Percentiles rank a stretch among this genome's conserved stretches.
These are phyloP conservation scores for Linnemannia hyalina DNA, from an alignment of 192 early-diverging fungal species.

Conservation along the genomic window DNA sequence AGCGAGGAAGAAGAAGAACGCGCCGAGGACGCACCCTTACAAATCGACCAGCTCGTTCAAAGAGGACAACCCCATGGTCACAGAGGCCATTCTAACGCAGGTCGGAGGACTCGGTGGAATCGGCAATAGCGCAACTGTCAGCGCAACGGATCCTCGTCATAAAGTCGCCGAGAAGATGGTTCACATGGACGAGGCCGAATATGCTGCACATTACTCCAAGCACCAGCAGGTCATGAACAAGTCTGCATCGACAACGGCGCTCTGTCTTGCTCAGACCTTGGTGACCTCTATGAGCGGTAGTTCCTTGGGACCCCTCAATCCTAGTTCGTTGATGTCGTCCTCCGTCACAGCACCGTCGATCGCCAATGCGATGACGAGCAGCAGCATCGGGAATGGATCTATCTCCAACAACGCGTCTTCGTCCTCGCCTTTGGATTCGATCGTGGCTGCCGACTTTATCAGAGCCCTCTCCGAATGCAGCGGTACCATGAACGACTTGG, in stretches of 20 bases:
- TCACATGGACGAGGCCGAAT: conserved; percentile 51
- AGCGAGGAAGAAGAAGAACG: conserved; percentile 50
- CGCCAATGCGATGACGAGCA: conserved; percentile 2
- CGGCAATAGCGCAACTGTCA: conserved; percentile 25
- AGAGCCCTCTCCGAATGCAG: conserved; percentile 38
- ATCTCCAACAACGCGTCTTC: too few species aligned
- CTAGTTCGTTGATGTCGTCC: conserved; percentile 24
- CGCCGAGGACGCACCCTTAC: conserved; percentile 46
- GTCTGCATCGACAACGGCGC: conserved; percentile 14
- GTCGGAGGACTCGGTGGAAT: conserved; percentile 50
- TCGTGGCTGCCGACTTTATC: conserved; percentile 45
- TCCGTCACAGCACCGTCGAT: conserved; percentile 36
- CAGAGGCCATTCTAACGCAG: conserved; percentile 46
- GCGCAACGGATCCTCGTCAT: conserved; percentile 41
- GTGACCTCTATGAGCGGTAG: conserved; percentile 23
- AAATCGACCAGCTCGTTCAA: conserved; percentile 48
- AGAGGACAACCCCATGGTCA: conserved; percentile 48
- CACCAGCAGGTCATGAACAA: conserved; percentile 44
- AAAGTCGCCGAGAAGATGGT: conserved; percentile 49
- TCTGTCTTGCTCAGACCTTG: conserved; percentile 30
- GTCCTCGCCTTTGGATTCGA: conserved; percentile 19
- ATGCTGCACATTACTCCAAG: conserved; percentile 46
- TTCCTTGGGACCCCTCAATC: background rate
- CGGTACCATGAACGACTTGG: conserved; percentile 22
- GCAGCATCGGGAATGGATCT: background rate